Conservation (phyloP, 2,329 filamentous ascomycete genomes). For the Aspergillus novoparasiticus region DNA sequence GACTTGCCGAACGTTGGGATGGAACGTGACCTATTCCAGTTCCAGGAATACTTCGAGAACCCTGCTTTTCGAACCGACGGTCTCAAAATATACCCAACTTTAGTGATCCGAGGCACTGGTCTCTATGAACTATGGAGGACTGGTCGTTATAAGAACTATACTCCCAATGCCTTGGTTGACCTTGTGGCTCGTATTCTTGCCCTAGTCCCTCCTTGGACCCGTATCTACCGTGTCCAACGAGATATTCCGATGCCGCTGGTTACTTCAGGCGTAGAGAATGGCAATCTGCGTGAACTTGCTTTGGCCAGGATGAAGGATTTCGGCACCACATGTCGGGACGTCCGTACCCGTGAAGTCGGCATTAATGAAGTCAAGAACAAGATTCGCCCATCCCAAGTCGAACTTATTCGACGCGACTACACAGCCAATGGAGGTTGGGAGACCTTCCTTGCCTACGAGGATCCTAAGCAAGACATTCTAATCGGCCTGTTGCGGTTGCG, state of each 20-base stretch:
- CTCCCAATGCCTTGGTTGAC: slow-evolving; percentile 93
- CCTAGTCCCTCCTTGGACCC: slow-evolving; percentile 93
- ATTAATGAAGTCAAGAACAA: slow-evolving; percentile 99
- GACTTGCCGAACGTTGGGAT: slow-evolving; percentile 97
- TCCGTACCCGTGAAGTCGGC: slow-evolving; percentile 92
- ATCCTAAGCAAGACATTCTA: slow-evolving; percentile 96
- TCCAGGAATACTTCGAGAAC: slow-evolving; percentile 96
- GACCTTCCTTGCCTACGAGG: slow-evolving; percentile 96
- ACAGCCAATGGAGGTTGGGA: slow-evolving; percentile 96
- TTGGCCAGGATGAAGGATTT: slow-evolving; percentile 99
- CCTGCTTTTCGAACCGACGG: slow-evolving; percentile 95
- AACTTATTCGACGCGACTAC: slow-evolving; percentile 92
- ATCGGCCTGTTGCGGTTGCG: slow-evolving; percentile 86
- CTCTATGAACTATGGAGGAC: slow-evolving; percentile 98
- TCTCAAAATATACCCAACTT: slow-evolving; percentile 95
- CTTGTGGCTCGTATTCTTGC: slow-evolving; percentile 95
- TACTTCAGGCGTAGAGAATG: slow-evolving; percentile 97
- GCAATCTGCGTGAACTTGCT: slow-evolving; percentile 89
- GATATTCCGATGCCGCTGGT: slow-evolving; percentile 99
- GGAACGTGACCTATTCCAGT: slow-evolving; percentile 96
- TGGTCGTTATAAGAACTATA: slow-evolving; percentile 97
- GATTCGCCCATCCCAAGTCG: slow-evolving; percentile 92
- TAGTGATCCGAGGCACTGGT: slow-evolving; percentile 94
- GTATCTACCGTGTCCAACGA: slow-evolving; percentile 96
- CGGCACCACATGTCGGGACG: slow-evolving; percentile 93